These are phyloP conservation scores for Vigna nakashimae DNA, from an alignment of 306 rosid species.

Conservation along the genomic window DNA sequence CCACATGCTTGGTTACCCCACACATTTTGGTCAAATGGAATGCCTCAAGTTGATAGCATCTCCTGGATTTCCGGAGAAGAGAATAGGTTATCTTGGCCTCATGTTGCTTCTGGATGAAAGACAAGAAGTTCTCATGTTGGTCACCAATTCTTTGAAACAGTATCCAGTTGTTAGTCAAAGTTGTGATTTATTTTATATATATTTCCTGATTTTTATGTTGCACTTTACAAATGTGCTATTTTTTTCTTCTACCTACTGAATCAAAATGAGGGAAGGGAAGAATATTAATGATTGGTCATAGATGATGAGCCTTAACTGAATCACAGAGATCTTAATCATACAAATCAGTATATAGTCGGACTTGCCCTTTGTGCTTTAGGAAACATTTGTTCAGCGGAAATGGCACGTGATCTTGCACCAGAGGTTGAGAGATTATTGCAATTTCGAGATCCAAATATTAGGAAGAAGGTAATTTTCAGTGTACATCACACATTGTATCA, in stretches of 20 bases:
- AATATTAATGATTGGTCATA: conserved; percentile 36
- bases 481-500: conserved; percentile 24
- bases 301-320: conserved; percentile 66
- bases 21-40: conserved; percentile 99
- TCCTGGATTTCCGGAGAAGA: conserved; percentile 97
- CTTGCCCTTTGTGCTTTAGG: conserved; percentile 99
- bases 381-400: conserved; percentile 98
- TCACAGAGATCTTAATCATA: conserved; percentile 93
- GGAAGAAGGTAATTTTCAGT: conserved; percentile 81
- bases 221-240: conserved; percentile 23
- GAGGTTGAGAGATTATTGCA: conserved; percentile 97
- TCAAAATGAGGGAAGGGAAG: conserved; percentile 34
- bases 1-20: conserved; percentile 99
- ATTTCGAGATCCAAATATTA: conserved; percentile 96
- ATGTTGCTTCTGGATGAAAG: conserved; percentile 99
- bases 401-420: conserved; percentile 99
- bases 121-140: conserved; percentile 99
- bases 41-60: conserved; percentile 96
- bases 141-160: conserved; percentile 98
- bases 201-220: conserved; percentile 23
- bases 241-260: conserved; percentile 41
- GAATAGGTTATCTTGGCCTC: conserved; percentile 98
- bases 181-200: conserved; percentile 24
- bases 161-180: conserved; percentile 66
- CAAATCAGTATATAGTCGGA: conserved; percentile 97